A percentile compares a stretch with the other conserved stretches of the same genome.
Evolutionary conservation across 345 rosid species (phyloP).

Genomic region (Garcia nutans): DNA sequence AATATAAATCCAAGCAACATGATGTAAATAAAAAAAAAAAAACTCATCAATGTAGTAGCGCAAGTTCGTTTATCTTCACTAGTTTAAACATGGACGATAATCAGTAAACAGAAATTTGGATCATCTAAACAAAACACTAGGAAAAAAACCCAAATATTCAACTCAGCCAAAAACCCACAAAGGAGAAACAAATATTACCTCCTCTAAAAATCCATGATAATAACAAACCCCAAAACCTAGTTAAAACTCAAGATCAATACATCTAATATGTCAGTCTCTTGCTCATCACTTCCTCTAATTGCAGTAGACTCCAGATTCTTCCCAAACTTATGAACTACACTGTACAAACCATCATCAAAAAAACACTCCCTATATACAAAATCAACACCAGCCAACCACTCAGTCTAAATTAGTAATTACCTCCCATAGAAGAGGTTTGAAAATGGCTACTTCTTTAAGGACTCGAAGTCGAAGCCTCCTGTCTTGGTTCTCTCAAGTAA

Average conservation of each 20-base stretch:
- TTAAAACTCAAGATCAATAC: constrained; percentile 30
- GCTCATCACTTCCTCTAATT: constrained; percentile 26
- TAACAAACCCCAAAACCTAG: constrained; percentile 32
- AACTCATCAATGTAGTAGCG: constrained; percentile 13
- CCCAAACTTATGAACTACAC: constrained; percentile 38
- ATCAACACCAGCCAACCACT: constrained; percentile 21
- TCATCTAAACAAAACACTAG: constrained; percentile 28
- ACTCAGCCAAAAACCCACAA: constrained; percentile 24
- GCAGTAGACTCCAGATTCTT: constrained; percentile 17
- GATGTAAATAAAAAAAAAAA: not conserved
- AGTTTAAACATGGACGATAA: constrained; percentile 19
- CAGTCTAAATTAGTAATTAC: constrained; percentile 24
- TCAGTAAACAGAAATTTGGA: constrained; percentile 31
- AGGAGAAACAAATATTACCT: constrained; percentile 12
- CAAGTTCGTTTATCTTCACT: constrained; percentile 22
- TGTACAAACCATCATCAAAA: constrained; percentile 51
- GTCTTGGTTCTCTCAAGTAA: constrained; percentile 70
- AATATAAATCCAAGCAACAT: constrained; percentile 11
- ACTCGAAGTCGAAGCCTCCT: constrained; percentile 54
- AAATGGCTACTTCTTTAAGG: constrained; percentile 32
- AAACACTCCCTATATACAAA: constrained; percentile 45
- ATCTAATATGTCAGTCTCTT: constrained; percentile 40
- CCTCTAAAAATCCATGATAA: not conserved
- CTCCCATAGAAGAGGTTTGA: constrained; percentile 6
- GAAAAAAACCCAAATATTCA: constrained; percentile 28